phyloP scores from a whole-genome alignment of 306 rosid genomes.

The Pachyrhizus erosus region DNA sequence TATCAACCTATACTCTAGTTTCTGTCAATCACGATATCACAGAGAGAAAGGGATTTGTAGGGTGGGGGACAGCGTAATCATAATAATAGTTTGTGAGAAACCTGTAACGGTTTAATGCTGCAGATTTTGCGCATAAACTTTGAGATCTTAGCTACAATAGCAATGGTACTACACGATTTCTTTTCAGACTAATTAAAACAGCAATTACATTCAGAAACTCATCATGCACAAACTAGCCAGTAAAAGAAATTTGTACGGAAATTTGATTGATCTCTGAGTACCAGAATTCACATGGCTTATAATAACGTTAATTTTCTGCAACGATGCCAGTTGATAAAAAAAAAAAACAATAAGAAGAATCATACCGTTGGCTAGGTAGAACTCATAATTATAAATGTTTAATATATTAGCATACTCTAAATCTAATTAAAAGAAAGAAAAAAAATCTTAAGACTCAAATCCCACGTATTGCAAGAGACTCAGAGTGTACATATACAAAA shows the following conservation, averaged over 20 bases:
- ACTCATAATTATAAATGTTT: constrained; percentile 20
- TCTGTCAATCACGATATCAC: not conserved
- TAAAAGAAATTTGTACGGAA: constrained; percentile 38
- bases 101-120: constrained; percentile 30
- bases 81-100: constrained; percentile 43
- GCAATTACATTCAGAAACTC: constrained; percentile 31
- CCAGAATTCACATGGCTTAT: constrained; percentile 58
- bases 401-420: not conserved
- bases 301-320: constrained; percentile 21
- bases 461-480: not conserved
- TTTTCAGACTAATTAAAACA: constrained; percentile 36
- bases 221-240: constrained; percentile 33
- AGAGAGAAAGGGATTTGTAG: constrained; percentile 32
- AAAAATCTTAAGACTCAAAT: not conserved
- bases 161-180: constrained; percentile 31
- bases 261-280: constrained; percentile 2
- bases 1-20: no score
- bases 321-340: not conserved
- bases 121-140: constrained; percentile 46
- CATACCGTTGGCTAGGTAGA: not conserved
- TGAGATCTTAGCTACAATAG: constrained; percentile 38
- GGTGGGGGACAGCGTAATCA: constrained; percentile 35
- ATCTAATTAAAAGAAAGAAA: not conserved
- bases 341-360: not conserved
- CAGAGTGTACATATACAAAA: not conserved